Percentiles rank a stretch among this genome's conserved stretches.
These are phyloP conservation scores for Eucalyptus erythrocorys DNA, from an alignment of 345 rosid genomes.

Conservation along the genomic window DNA sequence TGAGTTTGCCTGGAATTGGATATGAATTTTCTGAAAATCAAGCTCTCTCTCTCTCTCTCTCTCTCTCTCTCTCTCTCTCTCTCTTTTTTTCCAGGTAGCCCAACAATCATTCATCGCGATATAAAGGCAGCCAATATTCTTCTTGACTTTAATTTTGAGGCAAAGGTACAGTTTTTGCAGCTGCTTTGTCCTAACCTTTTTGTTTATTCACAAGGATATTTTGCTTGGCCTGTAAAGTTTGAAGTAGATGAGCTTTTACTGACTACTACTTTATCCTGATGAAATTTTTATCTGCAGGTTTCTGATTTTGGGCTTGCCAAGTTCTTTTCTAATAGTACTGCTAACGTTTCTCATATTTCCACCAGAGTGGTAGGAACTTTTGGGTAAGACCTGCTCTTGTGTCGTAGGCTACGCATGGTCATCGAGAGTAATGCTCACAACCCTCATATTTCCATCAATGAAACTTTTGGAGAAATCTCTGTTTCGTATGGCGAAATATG, in stretches of 20 bases:
- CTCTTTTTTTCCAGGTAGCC: conserved; percentile 35
- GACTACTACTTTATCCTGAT: neutral
- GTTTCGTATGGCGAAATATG: neutral
- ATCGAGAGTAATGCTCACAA: neutral
- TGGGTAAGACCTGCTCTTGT: conserved; percentile 30
- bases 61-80: fast-evolving
- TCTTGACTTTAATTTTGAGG: conserved; percentile 62
- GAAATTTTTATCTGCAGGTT: conserved; percentile 26
- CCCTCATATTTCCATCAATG: neutral
- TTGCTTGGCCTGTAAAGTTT: neutral
- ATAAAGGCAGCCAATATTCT: conserved; percentile 85
- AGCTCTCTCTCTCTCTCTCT: neutral
- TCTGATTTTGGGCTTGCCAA: conserved; percentile 87
- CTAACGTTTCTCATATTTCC: conserved; percentile 43
- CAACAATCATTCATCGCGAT: conserved; percentile 77
- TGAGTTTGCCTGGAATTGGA: neutral
- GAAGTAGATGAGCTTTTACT: neutral
- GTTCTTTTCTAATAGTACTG: conserved; percentile 26
- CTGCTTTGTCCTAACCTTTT: neutral
- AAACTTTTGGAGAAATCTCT: neutral
- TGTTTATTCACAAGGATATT: neutral
- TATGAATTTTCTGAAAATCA: neutral
- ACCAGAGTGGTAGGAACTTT: conserved; percentile 85
- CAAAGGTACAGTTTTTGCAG: conserved; percentile 38
- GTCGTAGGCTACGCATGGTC: neutral